Base-by-base conservation (phyloP, 805 yeast genomes). In the Kodamaea kaohsiungensis region DNA sequence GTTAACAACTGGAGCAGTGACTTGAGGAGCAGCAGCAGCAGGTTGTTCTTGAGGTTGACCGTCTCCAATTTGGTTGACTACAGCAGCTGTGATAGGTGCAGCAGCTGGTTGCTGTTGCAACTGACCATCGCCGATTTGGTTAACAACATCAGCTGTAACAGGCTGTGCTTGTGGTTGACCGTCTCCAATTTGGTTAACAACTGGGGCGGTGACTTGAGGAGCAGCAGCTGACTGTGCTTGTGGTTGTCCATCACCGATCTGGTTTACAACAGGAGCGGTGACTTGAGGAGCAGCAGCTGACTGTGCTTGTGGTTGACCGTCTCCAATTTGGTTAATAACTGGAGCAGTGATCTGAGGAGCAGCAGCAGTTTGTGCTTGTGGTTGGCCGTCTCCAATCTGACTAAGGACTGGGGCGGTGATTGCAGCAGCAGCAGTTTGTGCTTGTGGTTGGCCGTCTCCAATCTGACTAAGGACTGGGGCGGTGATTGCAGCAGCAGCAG, bases 81-180 rank as follows among this genome's bases (percentile, higher is more conserved):
- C 69, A 22, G 65, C 53, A 15, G 62, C 61, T 19, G 64, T 52
- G 22, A 65, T 59, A 43, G 72, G 48, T 2, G 48, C 35, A 15
- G 43, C 38, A 10, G 53, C 49, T 22, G 59, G 51, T 46, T 56
- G 53, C 7, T 46, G 51, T n/a, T 58, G 63, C 40, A 57, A 10
- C 30, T 56, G 59, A 64, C 87, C 87, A 60, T 83, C 87, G 61
- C 78, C 78, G 55, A 83, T 52, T 33, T 52, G 54, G 43, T 27
- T 48, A 13, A 55, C 50, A 12, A 48, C 55, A n/a, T n/a, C n/a
- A n/a, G n/a, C n/a, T n/a, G n/a, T n/a, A n/a, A n/a, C n/a, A n/a
- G n/a, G n/a, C n/a, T n/a, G 33, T 30, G 53, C 66, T 68, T 82
- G 86, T 63, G 82, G 73, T 71, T 83, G 86, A 64, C 87, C 87